These are phyloP conservation scores for Calycina marina DNA, from an alignment of 2,329 filamentous ascomycete species.

Conservation along the genomic window DNA sequence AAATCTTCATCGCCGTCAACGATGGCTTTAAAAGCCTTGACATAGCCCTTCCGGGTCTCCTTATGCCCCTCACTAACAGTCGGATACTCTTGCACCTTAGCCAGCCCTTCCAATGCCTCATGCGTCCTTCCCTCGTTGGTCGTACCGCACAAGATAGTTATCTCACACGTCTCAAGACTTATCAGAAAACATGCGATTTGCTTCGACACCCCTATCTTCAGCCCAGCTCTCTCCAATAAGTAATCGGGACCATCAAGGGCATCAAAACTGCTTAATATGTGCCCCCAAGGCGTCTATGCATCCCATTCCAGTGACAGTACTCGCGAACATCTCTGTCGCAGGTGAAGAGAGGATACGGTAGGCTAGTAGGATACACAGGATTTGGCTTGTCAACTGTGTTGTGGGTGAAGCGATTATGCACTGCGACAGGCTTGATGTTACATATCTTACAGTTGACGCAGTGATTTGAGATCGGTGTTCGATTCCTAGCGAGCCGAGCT, in stretches of 20 bases:
- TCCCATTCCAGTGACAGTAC: conserved; percentile 2
- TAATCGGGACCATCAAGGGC: conserved; percentile 3
- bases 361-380: conserved; percentile 1
- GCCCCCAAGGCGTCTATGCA: conserved; percentile 4
- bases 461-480: conserved; percentile 3
- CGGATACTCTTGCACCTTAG: conserved; percentile 1
- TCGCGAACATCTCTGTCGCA: conserved; percentile 5
- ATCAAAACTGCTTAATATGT: conserved; percentile 3
- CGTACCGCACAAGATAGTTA: conserved; percentile 4
- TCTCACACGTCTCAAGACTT: conserved; percentile 1
- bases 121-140: conserved; percentile 1
- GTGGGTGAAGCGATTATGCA: conserved; percentile 4
- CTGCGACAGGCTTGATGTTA: conserved; percentile 1
- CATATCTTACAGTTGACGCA: conserved; percentile 1
- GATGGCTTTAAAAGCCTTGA: background rate
- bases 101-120: background rate
- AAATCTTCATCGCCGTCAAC: background rate
- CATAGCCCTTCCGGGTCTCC: background rate
- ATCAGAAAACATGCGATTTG: conserved; percentile 4
- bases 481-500: conserved; percentile 2
- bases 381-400: conserved; percentile 3
- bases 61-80: background rate
- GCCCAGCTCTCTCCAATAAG: background rate
- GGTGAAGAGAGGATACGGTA: conserved; percentile 2
- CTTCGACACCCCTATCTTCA: conserved; percentile 1